Evolutionary conservation across 2,329 filamentous ascomycete species (phyloP), one percentile per base, ranked within the genome.

Genomic region (Ceratocystis smalleyi): DNA sequence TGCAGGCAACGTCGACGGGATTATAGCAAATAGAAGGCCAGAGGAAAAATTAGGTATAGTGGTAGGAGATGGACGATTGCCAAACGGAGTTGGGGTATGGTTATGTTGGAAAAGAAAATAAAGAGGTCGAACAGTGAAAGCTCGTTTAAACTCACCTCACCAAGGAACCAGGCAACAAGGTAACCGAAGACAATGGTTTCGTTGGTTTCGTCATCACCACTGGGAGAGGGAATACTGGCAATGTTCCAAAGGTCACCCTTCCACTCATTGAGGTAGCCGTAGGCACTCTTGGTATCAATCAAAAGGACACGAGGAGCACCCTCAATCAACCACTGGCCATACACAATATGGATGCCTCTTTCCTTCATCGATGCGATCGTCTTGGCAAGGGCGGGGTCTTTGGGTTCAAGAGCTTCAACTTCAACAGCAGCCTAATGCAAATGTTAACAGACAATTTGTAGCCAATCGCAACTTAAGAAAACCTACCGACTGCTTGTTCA

Each of bases 141-240:
- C 17, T 35, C 3, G 22, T 5, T 32, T 45, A 10, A 60, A 73
- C 81, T 71, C 78, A 95, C 91, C 84, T 97, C 94, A 77, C 94
- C 94, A 68, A 99, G 78, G 75, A 97, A 97, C 94, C 94, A 99
- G 40, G 94, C 91, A 55, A 97, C 90, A 66, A 99, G 77, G 73
- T 99, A 99, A 62, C 94, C 94, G 77, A 97, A 97, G 51, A 97
- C 89, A 72, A 97, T 94, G 49, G 94, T 88, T 76, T 97, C 94
- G 73, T 96, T 97, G 64, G 94, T 96, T 79, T 99, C 94, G 62
- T 91, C 86, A 72, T 99, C 94, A 68, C 85, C 85, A 6, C 89
- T 86, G 10, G 94, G 94, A 15, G 91, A 90, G n/a, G 94, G 94
- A 70, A 99, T 97, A 69, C 90, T 88, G 30, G 92, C 88, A 8